phyloP scores from a whole-genome alignment of 106 monocot species.

The Agapanthus africanus region DNA sequence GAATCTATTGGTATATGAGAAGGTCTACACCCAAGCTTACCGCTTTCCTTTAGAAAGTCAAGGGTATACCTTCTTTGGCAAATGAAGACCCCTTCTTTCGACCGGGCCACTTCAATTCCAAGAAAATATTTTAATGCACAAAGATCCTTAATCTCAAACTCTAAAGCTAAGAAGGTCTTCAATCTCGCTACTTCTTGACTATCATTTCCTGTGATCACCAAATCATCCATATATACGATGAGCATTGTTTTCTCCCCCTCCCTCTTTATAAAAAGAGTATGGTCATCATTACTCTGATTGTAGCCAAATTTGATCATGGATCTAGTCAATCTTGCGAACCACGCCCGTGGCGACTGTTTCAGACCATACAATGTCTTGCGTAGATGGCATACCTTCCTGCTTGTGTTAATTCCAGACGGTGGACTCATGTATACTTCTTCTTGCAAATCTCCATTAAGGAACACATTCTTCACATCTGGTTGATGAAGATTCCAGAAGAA shows the following conservation, averaged over 20 bases:
- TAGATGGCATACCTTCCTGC: too few species aligned
- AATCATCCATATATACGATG: constrained; percentile 2
- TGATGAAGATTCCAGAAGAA: too few species aligned
- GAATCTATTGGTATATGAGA: not conserved
- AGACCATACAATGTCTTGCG: too few species aligned
- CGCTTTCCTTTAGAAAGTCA: not conserved
- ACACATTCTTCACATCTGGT: too few species aligned
- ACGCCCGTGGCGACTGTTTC: constrained; percentile 7
- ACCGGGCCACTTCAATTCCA: not conserved
- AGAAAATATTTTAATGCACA: not conserved
- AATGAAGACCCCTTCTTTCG: not conserved
- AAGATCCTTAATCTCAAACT: not conserved
- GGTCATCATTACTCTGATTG: not conserved
- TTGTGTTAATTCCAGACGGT: too few species aligned
- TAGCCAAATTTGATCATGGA: not conserved
- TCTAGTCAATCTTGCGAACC: constrained; percentile 4
- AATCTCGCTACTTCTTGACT: not conserved
- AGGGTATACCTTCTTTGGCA: not conserved
- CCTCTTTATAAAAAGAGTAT: not conserved
- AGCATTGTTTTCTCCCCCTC: not conserved
- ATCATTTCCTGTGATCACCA: not conserved
- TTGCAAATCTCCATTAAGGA: too few species aligned
- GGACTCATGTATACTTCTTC: too few species aligned
- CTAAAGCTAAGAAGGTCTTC: not conserved
- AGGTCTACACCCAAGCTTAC: not conserved